Conservation (phyloP, 2,329 filamentous ascomycete genomes). For the Polytolypa hystricis region DNA sequence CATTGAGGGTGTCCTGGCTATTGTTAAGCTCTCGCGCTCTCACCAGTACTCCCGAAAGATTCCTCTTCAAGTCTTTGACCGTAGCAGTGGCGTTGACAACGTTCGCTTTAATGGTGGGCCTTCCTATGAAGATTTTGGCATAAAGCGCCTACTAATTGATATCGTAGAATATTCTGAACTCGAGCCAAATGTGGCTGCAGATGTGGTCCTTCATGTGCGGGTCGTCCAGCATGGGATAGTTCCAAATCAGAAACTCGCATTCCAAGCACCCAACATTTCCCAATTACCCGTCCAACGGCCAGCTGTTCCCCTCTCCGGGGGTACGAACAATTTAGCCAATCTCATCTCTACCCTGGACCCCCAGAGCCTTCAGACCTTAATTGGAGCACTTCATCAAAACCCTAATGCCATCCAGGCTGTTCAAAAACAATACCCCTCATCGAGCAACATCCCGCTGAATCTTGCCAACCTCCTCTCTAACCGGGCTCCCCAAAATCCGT, state of each 20-base stretch:
- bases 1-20: conserved; percentile 75
- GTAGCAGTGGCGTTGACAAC: conserved; percentile 59
- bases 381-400: conserved; percentile 47
- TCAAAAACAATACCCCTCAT: conserved; percentile 16
- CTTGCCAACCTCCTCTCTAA: conserved; percentile 16
- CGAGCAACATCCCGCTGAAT: conserved; percentile 11
- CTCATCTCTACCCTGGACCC: conserved; percentile 59
- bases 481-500: conserved; percentile 11
- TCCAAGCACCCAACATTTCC: conserved; percentile 28
- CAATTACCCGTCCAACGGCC: conserved; percentile 18
- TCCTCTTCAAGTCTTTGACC: conserved; percentile 74
- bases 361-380: conserved; percentile 57
- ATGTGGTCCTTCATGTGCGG: conserved; percentile 59
- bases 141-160: conserved; percentile 15
- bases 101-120: conserved; percentile 61
- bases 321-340: conserved; percentile 46
- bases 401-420: conserved; percentile 27
- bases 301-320: conserved; percentile 18
- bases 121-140: too few relatives aligned
- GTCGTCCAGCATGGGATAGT: conserved; percentile 25
- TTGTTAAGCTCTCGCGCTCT: conserved; percentile 62
- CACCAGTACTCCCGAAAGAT: conserved; percentile 64
- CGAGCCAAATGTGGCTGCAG: conserved; percentile 65
- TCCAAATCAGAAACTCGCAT: conserved; percentile 26
- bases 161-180: conserved; percentile 65